Base-by-base conservation (phyloP, 495 filamentous ascomycete genomes). In the Pseudoneurospora amorphoporcata region DNA sequence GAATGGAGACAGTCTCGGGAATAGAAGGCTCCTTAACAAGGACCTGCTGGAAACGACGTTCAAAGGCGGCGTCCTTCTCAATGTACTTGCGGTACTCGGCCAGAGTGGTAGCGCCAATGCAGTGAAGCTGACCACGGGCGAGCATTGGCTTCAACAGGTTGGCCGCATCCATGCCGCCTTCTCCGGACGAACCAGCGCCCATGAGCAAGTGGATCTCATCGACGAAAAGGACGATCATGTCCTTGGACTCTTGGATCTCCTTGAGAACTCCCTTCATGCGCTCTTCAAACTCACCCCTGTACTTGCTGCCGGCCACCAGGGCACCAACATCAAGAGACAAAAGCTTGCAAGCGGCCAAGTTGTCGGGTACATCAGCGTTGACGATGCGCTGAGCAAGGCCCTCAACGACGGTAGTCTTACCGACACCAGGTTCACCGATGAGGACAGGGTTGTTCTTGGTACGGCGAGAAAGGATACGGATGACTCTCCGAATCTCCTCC, bases 371-470 rank as follows among this genome's bases (percentile, higher is more conserved):
- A 85, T 98, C 95, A 53, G 91, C 88, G 76, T 99, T 97, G 82
- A 98, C 93, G 70, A 99, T 98, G 37, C 95, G 90, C 77, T 90
- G 91, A 9, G 95, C 95, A n/a, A 99, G 87, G 76, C 95, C 96
- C 84, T 99, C 95, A 39, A 98, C 94, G 69, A 99, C 94, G 3
- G 95, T 98, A 14, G 95, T 99, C 85, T 99, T 99, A 75, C 95
- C 95, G 17, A 99, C 95, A 90, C 95, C 95, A 9, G 95, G 95
- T 80, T 98, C 95, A 81, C 95, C 95, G 72, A 89, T 88, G 73
- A 99, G 87, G 17, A 98, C 95, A 4, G 95, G 95, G 79, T 99
- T 99, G 85, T 99, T 99, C 88, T 99, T 99, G 68, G 95, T 98
- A 75, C 95, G 88, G 75, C 95, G 87, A 14, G 93, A 95, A 35